Base-by-base conservation (phyloP, 306 rosid genomes). In the Dalbergia oliveri region DNA sequence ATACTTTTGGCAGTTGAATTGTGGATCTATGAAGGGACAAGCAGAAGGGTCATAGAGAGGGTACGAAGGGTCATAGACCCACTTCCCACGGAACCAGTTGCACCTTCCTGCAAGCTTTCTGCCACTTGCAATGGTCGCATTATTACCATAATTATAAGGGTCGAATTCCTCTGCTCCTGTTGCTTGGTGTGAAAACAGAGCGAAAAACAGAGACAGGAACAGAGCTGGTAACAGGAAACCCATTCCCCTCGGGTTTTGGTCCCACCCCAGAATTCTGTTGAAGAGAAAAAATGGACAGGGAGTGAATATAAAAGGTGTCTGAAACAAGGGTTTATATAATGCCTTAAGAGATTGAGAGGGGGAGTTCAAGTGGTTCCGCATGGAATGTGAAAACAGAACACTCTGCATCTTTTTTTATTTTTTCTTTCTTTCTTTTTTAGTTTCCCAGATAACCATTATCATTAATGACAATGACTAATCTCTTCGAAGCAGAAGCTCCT, bases 1-100 rank as follows among this genome's bases (percentile, higher is more conserved):
- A n/a, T 87, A 89, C 83, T 93, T 93, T 9, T 91, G 91, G 84
- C 99, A 95, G 83, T 93, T 71, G 86, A 95, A 95, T 72, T 95
- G 93, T 54, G 94, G 88, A 90, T 95, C 98, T 83, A 95, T 56
- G 86, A 95, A 95, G 80, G 96, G 99, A 65, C 99, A 95, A 0
- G 89, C 63, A 35, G 92, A 86, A 21, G 94, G 81, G 59, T 88
- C 73, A 58, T 93, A 95, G 56, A 87, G 94, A 84, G 99, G 97
- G 53, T 95, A 90, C 0, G 94, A 86, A 82, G 93, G 35, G 58
- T 95, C 99, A 75, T 87, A 91, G 0, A 90, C 97, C 99, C 99
- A 95, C 61, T 82, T 78, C 0, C 99, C 99, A 0, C 57, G 75
- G 44, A 83, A 86, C 83, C 50, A 83, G 66, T 95, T 93, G 79